phyloP scores from a whole-genome alignment of 2,329 filamentous ascomycete species.

The Colletotrichum tropicicola region DNA sequence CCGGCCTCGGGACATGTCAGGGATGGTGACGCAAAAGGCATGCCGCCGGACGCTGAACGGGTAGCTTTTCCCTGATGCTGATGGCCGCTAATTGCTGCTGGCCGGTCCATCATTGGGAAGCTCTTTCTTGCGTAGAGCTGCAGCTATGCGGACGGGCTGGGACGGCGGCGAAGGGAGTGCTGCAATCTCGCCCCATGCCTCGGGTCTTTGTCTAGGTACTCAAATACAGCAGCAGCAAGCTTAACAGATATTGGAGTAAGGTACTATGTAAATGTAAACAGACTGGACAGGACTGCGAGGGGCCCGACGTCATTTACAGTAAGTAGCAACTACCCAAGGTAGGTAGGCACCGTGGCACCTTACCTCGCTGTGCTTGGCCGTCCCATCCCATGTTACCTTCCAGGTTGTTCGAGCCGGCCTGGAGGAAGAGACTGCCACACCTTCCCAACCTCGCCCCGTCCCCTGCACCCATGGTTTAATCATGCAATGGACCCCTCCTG shows the following conservation, averaged over 20 bases:
- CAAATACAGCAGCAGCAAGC: not conserved
- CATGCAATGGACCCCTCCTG: constrained; percentile 27
- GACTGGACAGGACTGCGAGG: too few species aligned
- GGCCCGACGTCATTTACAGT: too few species aligned
- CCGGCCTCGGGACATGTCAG: constrained; percentile 13
- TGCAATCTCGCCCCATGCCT: constrained; percentile 17
- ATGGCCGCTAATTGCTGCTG: constrained; percentile 12
- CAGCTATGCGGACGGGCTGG: not conserved
- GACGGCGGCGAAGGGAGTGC: not conserved
- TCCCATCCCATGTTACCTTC: not conserved
- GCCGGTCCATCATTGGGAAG: not conserved
- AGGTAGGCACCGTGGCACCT: not conserved
- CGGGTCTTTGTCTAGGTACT: not conserved
- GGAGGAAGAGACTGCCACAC: not conserved
- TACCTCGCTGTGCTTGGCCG: not conserved
- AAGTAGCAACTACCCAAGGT: too few species aligned
- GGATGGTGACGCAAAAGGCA: constrained; percentile 28
- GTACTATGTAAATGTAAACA: not conserved
- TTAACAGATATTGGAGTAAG: not conserved
- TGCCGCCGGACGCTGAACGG: constrained; percentile 9
- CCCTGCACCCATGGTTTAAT: constrained; percentile 12
- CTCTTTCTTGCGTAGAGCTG: not conserved
- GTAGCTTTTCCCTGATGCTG: constrained; percentile 5
- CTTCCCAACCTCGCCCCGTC: constrained; percentile 6
- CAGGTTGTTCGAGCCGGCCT: not conserved